A percentile compares a stretch with the other conserved stretches of the same genome.
Conservation (phyloP, 306 rosid species). For the Corylus avellana region DNA sequence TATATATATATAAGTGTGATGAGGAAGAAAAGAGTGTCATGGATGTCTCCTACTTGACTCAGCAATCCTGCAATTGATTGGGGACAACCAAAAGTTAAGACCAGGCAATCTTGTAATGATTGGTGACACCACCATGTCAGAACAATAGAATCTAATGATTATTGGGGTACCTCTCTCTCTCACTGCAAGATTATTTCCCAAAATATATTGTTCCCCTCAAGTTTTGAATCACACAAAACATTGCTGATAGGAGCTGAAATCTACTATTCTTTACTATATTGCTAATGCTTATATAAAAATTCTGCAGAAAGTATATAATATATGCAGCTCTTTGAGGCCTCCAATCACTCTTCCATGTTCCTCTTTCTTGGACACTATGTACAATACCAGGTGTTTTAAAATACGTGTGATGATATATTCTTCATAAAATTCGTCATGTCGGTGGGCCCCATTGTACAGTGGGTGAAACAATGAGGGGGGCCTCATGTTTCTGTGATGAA, state of each 20-base stretch:
- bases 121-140: slow-evolving; percentile 32
- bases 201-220: background rate
- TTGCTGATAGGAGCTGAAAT: background rate
- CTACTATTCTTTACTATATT: background rate
- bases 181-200: background rate
- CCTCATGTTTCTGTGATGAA: background rate
- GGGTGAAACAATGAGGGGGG: background rate
- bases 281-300: background rate
- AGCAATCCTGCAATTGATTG: slow-evolving; percentile 27
- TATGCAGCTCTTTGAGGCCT: background rate
- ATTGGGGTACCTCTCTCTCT: slow-evolving; percentile 3
- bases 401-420: background rate
- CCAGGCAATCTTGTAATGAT: slow-evolving; percentile 26
- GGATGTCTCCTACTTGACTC: background rate
- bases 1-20: slow-evolving; percentile 11
- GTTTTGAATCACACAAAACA: background rate
- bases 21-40: background rate
- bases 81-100: slow-evolving; percentile 37
- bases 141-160: slow-evolving; percentile 14
- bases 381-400: background rate
- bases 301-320: background rate
- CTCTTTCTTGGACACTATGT: slow-evolving; percentile 5
- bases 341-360: slow-evolving; percentile 31
- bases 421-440: slow-evolving; percentile 19
- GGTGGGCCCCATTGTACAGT: slow-evolving; percentile 27